Conservation (phyloP, 2,329 filamentous ascomycete genomes). For the Cadophora malorum region DNA sequence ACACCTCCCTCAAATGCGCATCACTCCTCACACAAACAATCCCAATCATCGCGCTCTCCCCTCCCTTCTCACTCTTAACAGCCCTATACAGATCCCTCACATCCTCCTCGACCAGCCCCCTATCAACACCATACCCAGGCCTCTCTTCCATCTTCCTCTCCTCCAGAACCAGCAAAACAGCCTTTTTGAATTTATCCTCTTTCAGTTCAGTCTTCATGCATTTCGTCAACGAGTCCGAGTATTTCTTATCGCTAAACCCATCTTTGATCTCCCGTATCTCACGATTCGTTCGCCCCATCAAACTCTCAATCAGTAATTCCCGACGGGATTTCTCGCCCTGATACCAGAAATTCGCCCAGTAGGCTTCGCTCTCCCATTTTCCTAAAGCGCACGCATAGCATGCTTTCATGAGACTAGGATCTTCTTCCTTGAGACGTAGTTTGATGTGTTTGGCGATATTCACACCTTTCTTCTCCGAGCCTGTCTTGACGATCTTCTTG, state of each 20-base stretch:
- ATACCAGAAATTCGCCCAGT: conserved; percentile 99
- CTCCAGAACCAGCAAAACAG: conserved; percentile 83
- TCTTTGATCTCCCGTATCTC: conserved; percentile 89
- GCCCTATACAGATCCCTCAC: conserved; percentile 72
- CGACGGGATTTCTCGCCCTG: conserved; percentile 83
- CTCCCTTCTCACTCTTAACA: conserved; percentile 77
- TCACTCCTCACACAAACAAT: conserved; percentile 85
- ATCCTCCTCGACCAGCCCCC: conserved; percentile 70
- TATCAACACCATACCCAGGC: conserved; percentile 36
- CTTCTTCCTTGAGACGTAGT: conserved; percentile 73
- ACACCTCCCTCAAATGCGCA: conserved; percentile 78
- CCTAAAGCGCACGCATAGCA: conserved; percentile 91
- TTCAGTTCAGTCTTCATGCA: conserved; percentile 95
- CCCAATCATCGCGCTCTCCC: conserved; percentile 85
- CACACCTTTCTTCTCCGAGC: conserved; percentile 74
- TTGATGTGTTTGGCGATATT: conserved; percentile 89
- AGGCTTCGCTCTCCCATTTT: conserved; percentile 89
- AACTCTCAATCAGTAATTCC: conserved; percentile 88
- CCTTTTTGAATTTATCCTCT: conserved; percentile 94
- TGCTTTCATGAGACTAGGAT: conserved; percentile 83
- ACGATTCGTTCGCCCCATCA: conserved; percentile 89
- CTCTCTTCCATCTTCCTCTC: conserved; percentile 81
- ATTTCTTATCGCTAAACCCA: conserved; percentile 90
- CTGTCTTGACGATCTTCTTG: conserved; percentile 86
- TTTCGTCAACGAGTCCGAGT: conserved; percentile 76